phyloP scores from a whole-genome alignment of 495 filamentous ascomycete species.

The Penicilliopsis zonata region DNA sequence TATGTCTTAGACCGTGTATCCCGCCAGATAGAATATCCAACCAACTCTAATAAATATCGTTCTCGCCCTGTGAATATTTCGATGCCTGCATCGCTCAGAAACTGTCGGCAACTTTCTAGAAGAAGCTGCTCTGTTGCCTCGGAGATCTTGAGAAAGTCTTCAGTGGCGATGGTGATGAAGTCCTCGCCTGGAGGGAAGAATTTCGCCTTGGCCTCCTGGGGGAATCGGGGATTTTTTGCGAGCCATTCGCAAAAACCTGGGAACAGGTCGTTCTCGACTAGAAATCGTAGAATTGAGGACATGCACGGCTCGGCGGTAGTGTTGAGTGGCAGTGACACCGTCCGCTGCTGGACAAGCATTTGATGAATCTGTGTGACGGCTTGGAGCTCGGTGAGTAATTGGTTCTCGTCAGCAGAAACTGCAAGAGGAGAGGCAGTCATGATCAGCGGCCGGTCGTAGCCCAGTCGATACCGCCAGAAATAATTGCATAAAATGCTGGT shows the following conservation, averaged over 20 bases:
- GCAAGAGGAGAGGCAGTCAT: conserved; percentile 3
- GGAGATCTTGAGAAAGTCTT: conserved; percentile 7
- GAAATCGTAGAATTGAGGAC: conserved; percentile 20
- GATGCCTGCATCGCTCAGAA: conserved; percentile 16
- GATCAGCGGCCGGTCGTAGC: conserved; percentile 31
- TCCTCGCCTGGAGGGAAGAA: conserved; percentile 5
- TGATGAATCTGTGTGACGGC: conserved; percentile 16
- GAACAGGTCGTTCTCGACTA: conserved; percentile 24
- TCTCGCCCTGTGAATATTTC: conserved; percentile 25
- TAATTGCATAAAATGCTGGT: conserved; percentile 28
- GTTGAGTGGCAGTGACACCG: conserved; percentile 2
- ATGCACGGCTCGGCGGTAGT: conserved; percentile 13
- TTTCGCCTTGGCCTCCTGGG: too few relatives aligned
- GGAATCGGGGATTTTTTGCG: conserved; percentile 4
- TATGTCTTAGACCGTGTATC: conserved; percentile 7
- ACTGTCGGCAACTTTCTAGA: conserved; percentile 13
- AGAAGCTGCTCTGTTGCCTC: conserved; percentile 4
- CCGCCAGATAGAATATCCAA: conserved; percentile 26
- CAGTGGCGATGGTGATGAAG: conserved; percentile 9
- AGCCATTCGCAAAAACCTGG: conserved; percentile 24
- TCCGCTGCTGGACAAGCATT: conserved; percentile 6
- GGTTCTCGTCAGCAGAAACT: conserved; percentile 6
- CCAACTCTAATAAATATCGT: conserved; percentile 29
- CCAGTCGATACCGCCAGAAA: conserved; percentile 32
- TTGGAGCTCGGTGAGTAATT: conserved; percentile 18